phyloP scores from a whole-genome alignment of 2,329 filamentous ascomycete genomes.

The Monilinia vaccinii-corymbosi region DNA sequence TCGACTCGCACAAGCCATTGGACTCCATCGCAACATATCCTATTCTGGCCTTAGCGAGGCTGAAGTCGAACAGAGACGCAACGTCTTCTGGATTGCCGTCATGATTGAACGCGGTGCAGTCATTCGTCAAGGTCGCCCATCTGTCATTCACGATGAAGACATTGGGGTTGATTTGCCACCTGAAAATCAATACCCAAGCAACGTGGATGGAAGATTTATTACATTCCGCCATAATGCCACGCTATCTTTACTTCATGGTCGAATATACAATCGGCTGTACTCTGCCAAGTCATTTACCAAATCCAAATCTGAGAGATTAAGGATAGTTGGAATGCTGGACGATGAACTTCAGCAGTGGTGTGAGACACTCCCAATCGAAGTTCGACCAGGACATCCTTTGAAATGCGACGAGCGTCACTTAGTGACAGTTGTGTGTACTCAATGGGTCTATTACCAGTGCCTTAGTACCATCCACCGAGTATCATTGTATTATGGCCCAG shows the following conservation, averaged over 20 bases:
- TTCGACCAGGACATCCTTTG: conserved; percentile 20
- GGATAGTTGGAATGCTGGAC: conserved; percentile 18
- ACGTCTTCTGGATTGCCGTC: conserved; percentile 23
- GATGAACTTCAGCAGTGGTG: conserved; percentile 21
- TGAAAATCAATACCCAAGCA: conserved; percentile 10
- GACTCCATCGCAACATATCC: conserved; percentile 19
- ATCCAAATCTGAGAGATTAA: conserved; percentile 18
- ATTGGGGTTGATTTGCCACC: conserved; percentile 21
- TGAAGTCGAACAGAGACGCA: conserved; percentile 18
- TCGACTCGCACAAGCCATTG: conserved; percentile 18
- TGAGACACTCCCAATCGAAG: conserved; percentile 20
- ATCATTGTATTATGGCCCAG: conserved; percentile 16
- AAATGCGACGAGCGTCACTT: conserved; percentile 15
- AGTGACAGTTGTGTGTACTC: conserved; percentile 19
- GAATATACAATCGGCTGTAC: conserved; percentile 22
- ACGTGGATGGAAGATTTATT: conserved; percentile 13
- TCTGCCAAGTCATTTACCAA: conserved; percentile 21
- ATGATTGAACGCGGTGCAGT: conserved; percentile 18
- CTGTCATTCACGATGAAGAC: conserved; percentile 23
- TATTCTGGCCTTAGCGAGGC: conserved; percentile 13
- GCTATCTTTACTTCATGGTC: conserved; percentile 19
- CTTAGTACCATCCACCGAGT: conserved; percentile 18
- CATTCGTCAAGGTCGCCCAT: conserved; percentile 18
- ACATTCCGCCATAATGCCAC: conserved; percentile 15
- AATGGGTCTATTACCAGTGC: conserved; percentile 21